Evolutionary conservation across 2,329 filamentous ascomycete genomes (phyloP), one percentile per base, ranked within the genome.

Genomic region (Emydomyces testavorans): DNA sequence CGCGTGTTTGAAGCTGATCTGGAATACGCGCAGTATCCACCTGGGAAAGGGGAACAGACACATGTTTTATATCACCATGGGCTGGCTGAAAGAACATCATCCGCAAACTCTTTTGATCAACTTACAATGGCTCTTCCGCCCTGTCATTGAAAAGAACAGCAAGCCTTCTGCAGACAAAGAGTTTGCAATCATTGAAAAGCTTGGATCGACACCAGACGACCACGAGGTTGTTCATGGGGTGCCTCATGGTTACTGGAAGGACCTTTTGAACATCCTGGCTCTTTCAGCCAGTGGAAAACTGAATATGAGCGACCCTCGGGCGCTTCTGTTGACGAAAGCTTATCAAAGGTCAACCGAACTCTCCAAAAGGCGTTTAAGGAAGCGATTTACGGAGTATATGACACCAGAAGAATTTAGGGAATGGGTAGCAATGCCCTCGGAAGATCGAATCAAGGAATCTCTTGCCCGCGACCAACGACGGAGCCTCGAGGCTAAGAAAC

Each of bases 191-290:
- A 53, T 64, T 10, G 59, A 64, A 2, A 53, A 58, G 43, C 50
- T 50, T 7, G 52, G 52, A 2, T 53, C 56, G 10, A 57, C 60
- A 1, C 58, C 62, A 1, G 60, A 66, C 11, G 67, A 71, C 4
- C 67, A 67, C 48, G 69, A 76, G 32, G 66, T 74, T 13, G 60
- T 62, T 38, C 59, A 74, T 31, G 71, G 72, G 0, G 67, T 76
- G 2, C 65, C 77, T 3, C 77, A 80, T 44, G 76, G 77, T 0
- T 80, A 79, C 60, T 80, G 76, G 75, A 79, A 80, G 53, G 76
- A 80, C 55, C 62, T 79, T 2, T 62, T 79, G 2, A 80, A 79
- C 53, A 65, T 80, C 2, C 64, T 80, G 0, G 72, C 68, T 1
- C 64, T 80, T 2, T 69, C 71, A 0, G 72, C 67, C 20, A 71